Conservation (phyloP, 2,329 filamentous ascomycete genomes). For the Podosphaera fusca region DNA sequence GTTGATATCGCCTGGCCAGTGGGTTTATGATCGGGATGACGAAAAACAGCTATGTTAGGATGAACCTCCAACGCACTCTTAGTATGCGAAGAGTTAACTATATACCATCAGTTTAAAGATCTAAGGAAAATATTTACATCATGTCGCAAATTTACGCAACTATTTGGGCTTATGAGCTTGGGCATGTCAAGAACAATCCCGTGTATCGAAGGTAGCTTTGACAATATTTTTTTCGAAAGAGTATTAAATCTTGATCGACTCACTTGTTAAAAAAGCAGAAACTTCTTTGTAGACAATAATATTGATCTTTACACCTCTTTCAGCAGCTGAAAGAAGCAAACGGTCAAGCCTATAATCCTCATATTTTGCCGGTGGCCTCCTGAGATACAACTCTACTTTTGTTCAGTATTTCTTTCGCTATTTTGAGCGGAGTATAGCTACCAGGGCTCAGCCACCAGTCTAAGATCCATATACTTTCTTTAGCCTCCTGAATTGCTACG, state of each 20-base stretch:
- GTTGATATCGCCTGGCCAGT: slow-evolving; percentile 44
- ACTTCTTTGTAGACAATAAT: slow-evolving; percentile 89
- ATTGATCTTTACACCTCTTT: slow-evolving; percentile 64
- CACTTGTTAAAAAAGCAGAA: slow-evolving; percentile 54
- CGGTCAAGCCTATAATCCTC: slow-evolving; percentile 66
- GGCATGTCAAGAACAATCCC: no score
- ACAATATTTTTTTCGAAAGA: not conserved
- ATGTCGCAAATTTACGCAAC: no score
- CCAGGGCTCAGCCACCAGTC: slow-evolving; percentile 72
- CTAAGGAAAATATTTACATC: no score
- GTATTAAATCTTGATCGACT: slow-evolving; percentile 20
- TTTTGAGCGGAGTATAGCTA: slow-evolving; percentile 1
- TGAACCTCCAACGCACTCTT: slow-evolving; percentile 63
- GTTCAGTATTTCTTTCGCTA: slow-evolving; percentile 1
- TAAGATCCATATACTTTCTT: slow-evolving; percentile 55
- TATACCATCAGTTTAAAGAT: not conserved
- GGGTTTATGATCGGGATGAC: slow-evolving; percentile 72
- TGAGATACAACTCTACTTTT: slow-evolving; percentile 48
- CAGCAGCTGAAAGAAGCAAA: slow-evolving; percentile 59
- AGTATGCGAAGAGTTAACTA: slow-evolving; percentile 34
- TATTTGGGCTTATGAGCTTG: no score
- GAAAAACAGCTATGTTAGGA: slow-evolving; percentile 68
- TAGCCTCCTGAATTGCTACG: slow-evolving; percentile 52
- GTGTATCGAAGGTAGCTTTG: no score
- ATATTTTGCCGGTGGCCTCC: slow-evolving; percentile 59